phyloP scores from a whole-genome alignment of 1,284 basidiomycete genomes.

The Sanghuangporus baumii region DNA sequence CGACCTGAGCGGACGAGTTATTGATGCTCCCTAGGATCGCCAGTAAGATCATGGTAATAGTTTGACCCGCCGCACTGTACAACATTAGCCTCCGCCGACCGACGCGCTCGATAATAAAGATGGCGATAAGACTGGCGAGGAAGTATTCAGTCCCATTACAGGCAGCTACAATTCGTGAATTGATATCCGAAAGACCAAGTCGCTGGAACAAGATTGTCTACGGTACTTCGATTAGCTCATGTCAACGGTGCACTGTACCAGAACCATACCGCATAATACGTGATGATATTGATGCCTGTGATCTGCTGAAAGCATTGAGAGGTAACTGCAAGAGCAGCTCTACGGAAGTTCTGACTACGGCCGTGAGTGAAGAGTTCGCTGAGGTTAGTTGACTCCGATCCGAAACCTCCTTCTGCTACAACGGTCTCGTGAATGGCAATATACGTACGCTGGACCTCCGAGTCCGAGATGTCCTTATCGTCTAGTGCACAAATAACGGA shows the following conservation, averaged over 20 bases:
- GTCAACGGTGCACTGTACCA: neutral
- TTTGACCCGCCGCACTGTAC: slow-evolving; percentile 61
- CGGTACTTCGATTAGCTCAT: neutral
- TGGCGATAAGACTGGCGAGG: slow-evolving; percentile 54
- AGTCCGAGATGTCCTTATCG: slow-evolving; percentile 45
- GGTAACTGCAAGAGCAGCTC: slow-evolving; percentile 51
- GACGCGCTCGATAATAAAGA: slow-evolving; percentile 54
- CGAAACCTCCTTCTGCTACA: slow-evolving; percentile 29
- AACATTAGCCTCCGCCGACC: slow-evolving; percentile 63
- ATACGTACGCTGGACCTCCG: slow-evolving; percentile 48
- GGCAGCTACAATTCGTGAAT: slow-evolving; percentile 62
- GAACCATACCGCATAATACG: slow-evolving; percentile 4
- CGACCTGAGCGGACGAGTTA: slow-evolving; percentile 41
- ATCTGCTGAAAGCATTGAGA: slow-evolving; percentile 72
- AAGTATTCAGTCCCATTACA: slow-evolving; percentile 71
- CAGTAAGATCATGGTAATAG: slow-evolving; percentile 54
- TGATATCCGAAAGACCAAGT: slow-evolving; percentile 52
- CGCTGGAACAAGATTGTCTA: slow-evolving; percentile 56
- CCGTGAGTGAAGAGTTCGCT: slow-evolving; percentile 55
- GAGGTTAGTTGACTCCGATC: slow-evolving; percentile 22
- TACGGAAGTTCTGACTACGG: slow-evolving; percentile 60
- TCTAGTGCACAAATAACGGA: slow-evolving; percentile 60
- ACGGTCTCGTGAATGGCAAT: slow-evolving; percentile 51
- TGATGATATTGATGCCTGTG: slow-evolving; percentile 60
- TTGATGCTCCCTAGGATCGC: slow-evolving; percentile 48